phyloP scores from a whole-genome alignment of 768 basidiomycete genomes.

The Arthromyces matolae region DNA sequence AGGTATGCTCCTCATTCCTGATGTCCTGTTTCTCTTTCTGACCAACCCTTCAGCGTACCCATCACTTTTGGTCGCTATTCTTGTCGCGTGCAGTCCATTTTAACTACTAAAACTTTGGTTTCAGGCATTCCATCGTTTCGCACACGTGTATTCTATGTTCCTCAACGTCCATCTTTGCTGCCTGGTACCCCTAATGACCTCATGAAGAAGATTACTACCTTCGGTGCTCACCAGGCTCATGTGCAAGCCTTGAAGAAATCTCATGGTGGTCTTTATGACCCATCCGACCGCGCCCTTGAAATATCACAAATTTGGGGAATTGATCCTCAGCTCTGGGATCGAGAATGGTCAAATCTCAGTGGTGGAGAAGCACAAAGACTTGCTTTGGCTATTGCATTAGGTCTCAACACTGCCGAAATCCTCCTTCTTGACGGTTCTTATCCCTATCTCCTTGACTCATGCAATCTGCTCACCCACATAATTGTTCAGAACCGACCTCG shows the following conservation, averaged over 20 bases:
- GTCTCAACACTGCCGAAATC: constrained; percentile 72
- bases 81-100: background rate
- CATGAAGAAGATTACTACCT: constrained; percentile 50
- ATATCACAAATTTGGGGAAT: constrained; percentile 67
- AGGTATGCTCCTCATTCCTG: constrained; percentile 38
- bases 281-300: constrained; percentile 40
- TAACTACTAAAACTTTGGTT: constrained; percentile 4
- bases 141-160: constrained; percentile 79
- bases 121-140: constrained; percentile 75
- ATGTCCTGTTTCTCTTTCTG: background rate
- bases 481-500: constrained; percentile 79
- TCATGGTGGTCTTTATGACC: constrained; percentile 14
- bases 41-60: constrained; percentile 39
- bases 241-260: constrained; percentile 15
- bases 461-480: background rate
- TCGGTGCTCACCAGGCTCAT: constrained; percentile 40
- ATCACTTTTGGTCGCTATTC: constrained; percentile 39
- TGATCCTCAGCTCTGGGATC: constrained; percentile 65
- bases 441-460: background rate
- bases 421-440: constrained; percentile 73
- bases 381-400: constrained; percentile 71
- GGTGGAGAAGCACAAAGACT: constrained; percentile 87
- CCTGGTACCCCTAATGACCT: constrained; percentile 78
- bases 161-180: constrained; percentile 84
- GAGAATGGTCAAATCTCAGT: constrained; percentile 76